These are phyloP conservation scores for Carpediemonas membranifera DNA, from an alignment of 78 protist genomes.

Conservation along the genomic window DNA sequence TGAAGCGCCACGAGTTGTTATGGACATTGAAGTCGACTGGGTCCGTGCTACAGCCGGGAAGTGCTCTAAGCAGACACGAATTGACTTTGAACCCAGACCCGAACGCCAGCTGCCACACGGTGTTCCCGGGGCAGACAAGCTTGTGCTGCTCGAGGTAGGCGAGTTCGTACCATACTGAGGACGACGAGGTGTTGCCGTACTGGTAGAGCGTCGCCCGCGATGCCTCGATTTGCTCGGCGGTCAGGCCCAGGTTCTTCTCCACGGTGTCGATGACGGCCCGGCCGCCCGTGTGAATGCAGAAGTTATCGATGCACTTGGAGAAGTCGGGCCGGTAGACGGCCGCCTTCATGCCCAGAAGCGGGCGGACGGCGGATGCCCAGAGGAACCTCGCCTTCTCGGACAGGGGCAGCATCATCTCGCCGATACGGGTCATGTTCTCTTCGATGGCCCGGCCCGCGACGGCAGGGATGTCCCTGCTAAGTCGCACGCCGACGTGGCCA, in stretches of 20 bases:
- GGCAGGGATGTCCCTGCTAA: constrained; percentile 40
- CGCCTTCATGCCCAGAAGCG: neutral
- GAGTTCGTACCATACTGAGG: constrained; percentile 57
- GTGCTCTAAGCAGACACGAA: too few relatives aligned
- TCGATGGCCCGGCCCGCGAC: constrained; percentile 53
- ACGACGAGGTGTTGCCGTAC: constrained; percentile 54
- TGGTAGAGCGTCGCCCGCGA: constrained; percentile 64
- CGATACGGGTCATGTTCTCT: constrained; percentile 57
- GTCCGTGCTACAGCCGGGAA: too few relatives aligned
- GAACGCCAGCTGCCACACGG: constrained; percentile 53
- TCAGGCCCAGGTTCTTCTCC: constrained; percentile 48
- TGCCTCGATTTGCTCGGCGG: constrained; percentile 47
- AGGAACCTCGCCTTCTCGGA: constrained; percentile 49
- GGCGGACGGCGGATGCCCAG: constrained; percentile 29
- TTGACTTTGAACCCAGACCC: constrained; percentile 56
- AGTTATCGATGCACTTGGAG: constrained; percentile 53
- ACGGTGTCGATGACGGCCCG: constrained; percentile 67
- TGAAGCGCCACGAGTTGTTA: too few relatives aligned
- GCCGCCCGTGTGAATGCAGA: constrained; percentile 74
- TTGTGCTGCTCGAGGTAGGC: constrained; percentile 58
- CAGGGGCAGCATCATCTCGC: constrained; percentile 60
- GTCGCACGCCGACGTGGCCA: constrained; percentile 56
- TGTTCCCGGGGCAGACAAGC: constrained; percentile 41
- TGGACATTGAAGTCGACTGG: too few relatives aligned
- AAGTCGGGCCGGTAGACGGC: constrained; percentile 56